A percentile compares a stretch with the other conserved stretches of the same genome.
These are phyloP conservation scores for Vitis riparia DNA, from an alignment of 164 flowering plant genomes.

Conservation along the genomic window DNA sequence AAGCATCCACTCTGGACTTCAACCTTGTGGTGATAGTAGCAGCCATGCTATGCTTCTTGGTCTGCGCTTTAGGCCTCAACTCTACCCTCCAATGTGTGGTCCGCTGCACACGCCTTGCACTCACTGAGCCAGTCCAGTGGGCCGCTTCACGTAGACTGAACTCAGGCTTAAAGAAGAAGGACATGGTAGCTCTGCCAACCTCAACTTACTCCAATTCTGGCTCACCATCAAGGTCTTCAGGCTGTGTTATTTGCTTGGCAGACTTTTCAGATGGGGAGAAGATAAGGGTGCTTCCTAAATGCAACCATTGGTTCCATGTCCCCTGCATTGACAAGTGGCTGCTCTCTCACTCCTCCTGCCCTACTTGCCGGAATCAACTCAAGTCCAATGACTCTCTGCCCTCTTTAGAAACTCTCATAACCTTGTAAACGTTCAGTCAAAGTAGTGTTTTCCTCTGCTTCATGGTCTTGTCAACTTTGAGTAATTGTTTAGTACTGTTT, in stretches of 20 bases:
- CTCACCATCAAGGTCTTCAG: conserved; percentile 13
- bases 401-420: conserved; percentile 11
- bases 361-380: conserved; percentile 34
- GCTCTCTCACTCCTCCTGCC: conserved; percentile 41
- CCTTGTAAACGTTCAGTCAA: background rate
- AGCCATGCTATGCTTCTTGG: conserved; percentile 35
- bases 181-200: conserved; percentile 35
- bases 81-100: conserved; percentile 35
- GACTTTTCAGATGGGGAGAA: conserved; percentile 37
- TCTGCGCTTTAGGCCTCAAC: conserved; percentile 40
- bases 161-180: conserved; percentile 37
- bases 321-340: conserved; percentile 44
- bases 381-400: conserved; percentile 1
- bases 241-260: conserved; percentile 37
- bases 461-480: too few relatives aligned
- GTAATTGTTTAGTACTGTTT: too few relatives aligned
- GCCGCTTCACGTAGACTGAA: conserved; percentile 17
- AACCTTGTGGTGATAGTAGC: conserved; percentile 28
- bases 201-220: conserved; percentile 21
- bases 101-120: conserved; percentile 25
- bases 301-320: conserved; percentile 38
- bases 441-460: too few relatives aligned
- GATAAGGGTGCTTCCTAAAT: conserved; percentile 32
- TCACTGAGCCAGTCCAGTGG: conserved; percentile 33
- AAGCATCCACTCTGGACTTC: conserved; percentile 7